phyloP scores from a whole-genome alignment of 441 rosid genomes.

The Pelargonium cotyledonis region DNA sequence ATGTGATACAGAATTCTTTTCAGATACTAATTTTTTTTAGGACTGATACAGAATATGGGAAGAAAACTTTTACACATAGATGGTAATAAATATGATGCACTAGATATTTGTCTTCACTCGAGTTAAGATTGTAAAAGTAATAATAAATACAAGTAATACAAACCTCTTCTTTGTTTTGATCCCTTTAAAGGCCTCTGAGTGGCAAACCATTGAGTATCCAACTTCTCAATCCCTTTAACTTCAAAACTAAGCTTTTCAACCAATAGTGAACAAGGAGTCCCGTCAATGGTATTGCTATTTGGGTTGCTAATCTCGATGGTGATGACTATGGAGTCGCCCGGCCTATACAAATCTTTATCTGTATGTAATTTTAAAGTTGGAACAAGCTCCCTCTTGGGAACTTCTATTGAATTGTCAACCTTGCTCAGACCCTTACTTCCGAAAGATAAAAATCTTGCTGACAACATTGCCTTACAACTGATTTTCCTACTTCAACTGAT shows the following conservation, averaged over 20 bases:
- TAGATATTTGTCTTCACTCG: not conserved
- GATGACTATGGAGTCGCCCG: slow-evolving; percentile 64
- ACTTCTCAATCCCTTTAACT: slow-evolving; percentile 73
- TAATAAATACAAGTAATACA: not conserved
- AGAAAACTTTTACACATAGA: too few relatives aligned
- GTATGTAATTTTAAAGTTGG: slow-evolving; percentile 56
- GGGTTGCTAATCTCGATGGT: slow-evolving; percentile 58
- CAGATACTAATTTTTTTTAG: too few relatives aligned
- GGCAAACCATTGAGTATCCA: slow-evolving; percentile 79
- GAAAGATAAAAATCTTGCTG: slow-evolving; percentile 43
- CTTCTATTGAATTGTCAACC: slow-evolving; percentile 28
- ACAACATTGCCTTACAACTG: slow-evolving; percentile 33
- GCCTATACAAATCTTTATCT: slow-evolving; percentile 77
- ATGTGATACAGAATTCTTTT: too few relatives aligned
- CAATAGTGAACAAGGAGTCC: slow-evolving; percentile 37
- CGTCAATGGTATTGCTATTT: slow-evolving; percentile 8
- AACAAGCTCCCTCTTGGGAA: slow-evolving; percentile 21
- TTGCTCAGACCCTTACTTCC: slow-evolving; percentile 41
- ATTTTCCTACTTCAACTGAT: not conserved
- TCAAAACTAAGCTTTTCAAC: slow-evolving; percentile 76
- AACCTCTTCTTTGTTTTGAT: slow-evolving; percentile 68
- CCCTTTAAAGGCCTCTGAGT: slow-evolving; percentile 60
- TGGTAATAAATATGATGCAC: not conserved
- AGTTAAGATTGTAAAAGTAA: too few relatives aligned
- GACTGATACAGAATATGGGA: too few relatives aligned